These are phyloP conservation scores for Arthromyces matolae DNA, from an alignment of 768 basidiomycete genomes.

Conservation along the genomic window DNA sequence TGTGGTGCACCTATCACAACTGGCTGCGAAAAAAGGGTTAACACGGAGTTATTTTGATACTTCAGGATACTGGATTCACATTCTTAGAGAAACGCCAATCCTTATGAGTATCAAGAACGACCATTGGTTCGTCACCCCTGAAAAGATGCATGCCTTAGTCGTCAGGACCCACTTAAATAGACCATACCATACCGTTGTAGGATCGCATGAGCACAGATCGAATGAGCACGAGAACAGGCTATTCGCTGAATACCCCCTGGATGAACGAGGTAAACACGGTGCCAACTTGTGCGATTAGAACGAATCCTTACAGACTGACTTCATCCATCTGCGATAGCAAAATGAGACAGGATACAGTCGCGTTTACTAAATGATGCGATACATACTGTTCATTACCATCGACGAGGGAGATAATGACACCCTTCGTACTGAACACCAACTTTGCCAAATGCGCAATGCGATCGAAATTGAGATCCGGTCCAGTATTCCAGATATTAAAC, in stretches of 20 bases:
- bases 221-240: conserved; percentile 50
- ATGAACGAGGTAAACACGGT: too few species aligned
- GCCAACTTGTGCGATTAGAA: too few species aligned
- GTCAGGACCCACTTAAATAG: background rate
- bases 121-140: conserved; percentile 83
- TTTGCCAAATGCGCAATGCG: conserved; percentile 91
- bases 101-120: conserved; percentile 69
- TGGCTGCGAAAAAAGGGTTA: conserved; percentile 55
- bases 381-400: conserved; percentile 81
- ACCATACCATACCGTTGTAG: conserved; percentile 56
- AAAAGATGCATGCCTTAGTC: conserved; percentile 5
- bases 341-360: background rate
- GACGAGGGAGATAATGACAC: conserved; percentile 78
- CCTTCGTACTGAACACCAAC: conserved; percentile 87
- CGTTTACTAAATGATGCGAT: background rate
- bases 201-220: conserved; percentile 83
- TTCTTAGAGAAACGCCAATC: conserved; percentile 91
- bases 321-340: conserved; percentile 64
- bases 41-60: too few species aligned
- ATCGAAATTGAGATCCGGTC: conserved; percentile 87
- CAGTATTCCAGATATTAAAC: conserved; percentile 88
- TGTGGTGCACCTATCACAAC: conserved; percentile 62
- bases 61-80: conserved; percentile 53
- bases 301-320: conserved; percentile 68
- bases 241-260: conserved; percentile 42